Percentiles rank a stretch among this genome's conserved stretches.
phyloP scores from a whole-genome alignment of 805 yeast genomes.

The Barnettozyma siamensis region DNA sequence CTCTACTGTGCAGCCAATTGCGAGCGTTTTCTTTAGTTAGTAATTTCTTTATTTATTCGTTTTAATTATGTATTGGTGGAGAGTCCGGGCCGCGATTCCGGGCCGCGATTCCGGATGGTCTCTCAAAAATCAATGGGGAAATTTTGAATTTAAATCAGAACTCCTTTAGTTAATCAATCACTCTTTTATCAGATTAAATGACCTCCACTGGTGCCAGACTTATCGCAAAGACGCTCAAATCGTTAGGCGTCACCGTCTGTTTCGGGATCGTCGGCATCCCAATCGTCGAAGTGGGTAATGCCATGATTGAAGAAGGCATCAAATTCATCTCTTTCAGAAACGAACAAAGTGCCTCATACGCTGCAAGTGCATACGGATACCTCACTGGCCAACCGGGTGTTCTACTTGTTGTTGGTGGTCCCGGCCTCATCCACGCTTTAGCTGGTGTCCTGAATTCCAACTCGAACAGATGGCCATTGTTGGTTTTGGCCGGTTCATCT shows the following conservation, averaged over 20 bases:
- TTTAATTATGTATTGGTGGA: too few relatives aligned
- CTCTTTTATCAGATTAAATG: background rate
- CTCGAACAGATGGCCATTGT: conserved; percentile 58
- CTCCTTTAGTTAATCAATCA: background rate
- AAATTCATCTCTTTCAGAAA: conserved; percentile 57
- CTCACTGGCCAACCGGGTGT: conserved; percentile 63
- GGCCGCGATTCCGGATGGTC: too few relatives aligned
- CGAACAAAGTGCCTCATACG: conserved; percentile 72
- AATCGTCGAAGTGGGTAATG: conserved; percentile 63
- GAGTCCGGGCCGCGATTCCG: too few relatives aligned
- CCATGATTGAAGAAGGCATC: conserved; percentile 47
- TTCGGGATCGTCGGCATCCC: conserved; percentile 78
- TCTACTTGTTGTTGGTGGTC: conserved; percentile 68
- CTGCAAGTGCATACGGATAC: conserved; percentile 68
- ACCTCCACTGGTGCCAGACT: conserved; percentile 35
- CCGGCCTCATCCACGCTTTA: conserved; percentile 62
- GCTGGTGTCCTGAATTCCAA: conserved; percentile 63
- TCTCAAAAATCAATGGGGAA: too few relatives aligned
- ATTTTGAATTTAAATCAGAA: too few relatives aligned
- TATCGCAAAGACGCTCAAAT: conserved; percentile 42
- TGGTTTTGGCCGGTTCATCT: conserved; percentile 60
- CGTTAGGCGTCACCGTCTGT: conserved; percentile 47
- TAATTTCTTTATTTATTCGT: too few relatives aligned
- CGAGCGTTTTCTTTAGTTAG: too few relatives aligned
- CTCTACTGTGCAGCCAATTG: too few relatives aligned